Conservation (phyloP, 1,284 basidiomycete species). For the Amylostereum areolatum region DNA sequence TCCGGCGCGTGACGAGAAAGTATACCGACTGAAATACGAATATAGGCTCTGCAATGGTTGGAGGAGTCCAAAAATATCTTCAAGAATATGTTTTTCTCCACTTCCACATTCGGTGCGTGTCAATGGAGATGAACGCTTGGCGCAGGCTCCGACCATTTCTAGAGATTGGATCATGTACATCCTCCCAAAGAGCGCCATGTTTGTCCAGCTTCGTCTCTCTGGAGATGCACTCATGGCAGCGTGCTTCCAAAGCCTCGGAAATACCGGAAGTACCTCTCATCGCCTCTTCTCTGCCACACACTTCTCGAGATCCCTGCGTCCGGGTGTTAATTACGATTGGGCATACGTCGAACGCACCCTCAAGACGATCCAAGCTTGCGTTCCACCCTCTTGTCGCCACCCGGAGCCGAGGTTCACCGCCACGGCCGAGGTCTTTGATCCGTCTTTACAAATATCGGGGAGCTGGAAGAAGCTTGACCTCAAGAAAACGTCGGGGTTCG, state of each 20-base stretch:
- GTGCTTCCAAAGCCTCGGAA: constrained; percentile 15
- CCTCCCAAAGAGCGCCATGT: neutral
- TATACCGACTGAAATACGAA: no score
- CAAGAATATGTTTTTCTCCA: neutral
- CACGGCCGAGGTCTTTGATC: constrained; percentile 14
- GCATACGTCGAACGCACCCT: neutral
- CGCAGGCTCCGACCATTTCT: neutral
- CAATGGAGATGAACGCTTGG: neutral
- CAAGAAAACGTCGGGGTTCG: constrained; percentile 13
- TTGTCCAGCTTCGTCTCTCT: constrained; percentile 10
- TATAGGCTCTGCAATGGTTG: neutral
- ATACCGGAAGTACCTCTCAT: constrained; percentile 17
- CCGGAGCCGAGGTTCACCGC: constrained; percentile 18
- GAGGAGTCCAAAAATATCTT: neutral
- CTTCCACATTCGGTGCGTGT: constrained; percentile 5
- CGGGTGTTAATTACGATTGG: neutral
- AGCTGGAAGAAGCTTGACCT: constrained; percentile 22
- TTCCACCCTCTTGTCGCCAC: constrained; percentile 9
- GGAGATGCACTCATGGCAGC: constrained; percentile 8
- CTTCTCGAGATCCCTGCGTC: constrained; percentile 1
- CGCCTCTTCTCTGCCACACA: constrained; percentile 2
- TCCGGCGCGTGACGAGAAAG: neutral
- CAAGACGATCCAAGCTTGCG: neutral
- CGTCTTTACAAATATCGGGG: constrained; percentile 20
- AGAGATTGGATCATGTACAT: neutral